These are phyloP conservation scores for Pestalotiopsis sp. DNA, from an alignment of 2,329 filamentous ascomycete genomes.

Conservation along the genomic window DNA sequence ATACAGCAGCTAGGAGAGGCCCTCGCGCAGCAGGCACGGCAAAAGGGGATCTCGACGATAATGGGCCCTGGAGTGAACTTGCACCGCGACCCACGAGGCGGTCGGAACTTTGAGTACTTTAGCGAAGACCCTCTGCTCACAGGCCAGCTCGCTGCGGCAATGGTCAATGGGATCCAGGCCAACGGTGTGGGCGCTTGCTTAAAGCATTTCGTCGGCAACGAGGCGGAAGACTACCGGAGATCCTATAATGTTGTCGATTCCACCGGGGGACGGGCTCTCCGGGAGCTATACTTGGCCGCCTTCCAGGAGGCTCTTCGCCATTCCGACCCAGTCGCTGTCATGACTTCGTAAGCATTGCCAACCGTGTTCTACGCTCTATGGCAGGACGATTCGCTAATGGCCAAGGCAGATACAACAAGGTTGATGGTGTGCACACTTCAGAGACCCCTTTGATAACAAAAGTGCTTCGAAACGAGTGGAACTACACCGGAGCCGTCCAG, in stretches of 20 bases:
- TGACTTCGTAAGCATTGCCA: conserved; percentile 18
- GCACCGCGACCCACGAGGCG: conserved; percentile 43
- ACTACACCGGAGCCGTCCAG: conserved; percentile 35
- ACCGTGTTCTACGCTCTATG: no score
- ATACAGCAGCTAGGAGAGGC: conserved; percentile 16
- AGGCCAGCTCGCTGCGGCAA: conserved; percentile 40
- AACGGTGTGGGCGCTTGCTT: conserved; percentile 27
- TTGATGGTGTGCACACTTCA: conserved; percentile 25
- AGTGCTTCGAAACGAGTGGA: conserved; percentile 35
- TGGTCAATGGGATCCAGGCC: conserved; percentile 39
- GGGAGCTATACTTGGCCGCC: conserved; percentile 22
- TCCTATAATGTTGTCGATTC: conserved; percentile 18
- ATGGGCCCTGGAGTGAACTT: conserved; percentile 62
- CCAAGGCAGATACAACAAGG: conserved; percentile 25
- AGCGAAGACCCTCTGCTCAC: conserved; percentile 45
- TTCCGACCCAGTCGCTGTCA: conserved; percentile 18
- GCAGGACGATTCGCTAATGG: not conserved
- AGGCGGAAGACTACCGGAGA: conserved; percentile 24
- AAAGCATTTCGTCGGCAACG: conserved; percentile 67
- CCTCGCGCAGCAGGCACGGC: conserved; percentile 21
- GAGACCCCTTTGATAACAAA: conserved; percentile 23
- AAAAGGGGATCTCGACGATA: conserved; percentile 70
- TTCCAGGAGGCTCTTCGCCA: conserved; percentile 20
- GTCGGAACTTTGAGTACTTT: conserved; percentile 45
- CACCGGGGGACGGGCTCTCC: conserved; percentile 13